Evolutionary conservation across 768 basidiomycete species (phyloP).

Genomic region (Trametes cingulata): DNA sequence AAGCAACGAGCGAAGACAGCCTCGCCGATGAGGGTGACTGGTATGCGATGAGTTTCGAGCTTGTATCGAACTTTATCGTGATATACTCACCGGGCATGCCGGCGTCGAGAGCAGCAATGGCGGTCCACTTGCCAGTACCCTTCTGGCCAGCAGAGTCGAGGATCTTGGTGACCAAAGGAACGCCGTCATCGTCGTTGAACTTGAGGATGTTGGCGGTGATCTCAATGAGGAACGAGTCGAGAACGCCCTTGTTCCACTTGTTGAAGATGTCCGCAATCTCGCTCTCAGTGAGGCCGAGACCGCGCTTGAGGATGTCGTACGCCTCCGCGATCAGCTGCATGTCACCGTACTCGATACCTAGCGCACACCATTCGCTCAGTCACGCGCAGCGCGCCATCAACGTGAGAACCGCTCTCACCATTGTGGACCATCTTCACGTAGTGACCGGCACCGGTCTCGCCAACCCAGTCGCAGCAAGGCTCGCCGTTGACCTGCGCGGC

Average conservation of each 20-base stretch:
- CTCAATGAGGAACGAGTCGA: slow-evolving; percentile 99
- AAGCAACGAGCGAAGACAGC: slow-evolving; percentile 99
- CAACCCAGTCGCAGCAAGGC: slow-evolving; percentile 99
- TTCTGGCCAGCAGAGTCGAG: slow-evolving; percentile 97
- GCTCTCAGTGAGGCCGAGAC: slow-evolving; percentile 78
- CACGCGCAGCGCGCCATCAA: neutral
- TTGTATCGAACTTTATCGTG: slow-evolving; percentile 7
- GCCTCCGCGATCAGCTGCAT: slow-evolving; percentile 99
- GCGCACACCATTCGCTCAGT: slow-evolving; percentile 6
- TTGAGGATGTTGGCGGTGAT: slow-evolving; percentile 97
- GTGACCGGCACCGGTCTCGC: slow-evolving; percentile 92
- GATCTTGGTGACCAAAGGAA: slow-evolving; percentile 89
- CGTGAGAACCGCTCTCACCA: slow-evolving; percentile 48
- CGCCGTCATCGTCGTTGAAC: slow-evolving; percentile 95
- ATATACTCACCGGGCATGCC: slow-evolving; percentile 70
- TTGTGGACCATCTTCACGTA: slow-evolving; percentile 99
- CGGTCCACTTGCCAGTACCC: slow-evolving; percentile 99
- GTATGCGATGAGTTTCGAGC: slow-evolving; percentile 8
- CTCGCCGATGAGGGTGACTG: slow-evolving; percentile 98
- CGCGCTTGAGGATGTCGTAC: slow-evolving; percentile 98
- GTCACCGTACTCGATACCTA: slow-evolving; percentile 99
- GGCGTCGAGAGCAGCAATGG: slow-evolving; percentile 92
- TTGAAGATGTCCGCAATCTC: slow-evolving; percentile 95
- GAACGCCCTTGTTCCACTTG: slow-evolving; percentile 97
- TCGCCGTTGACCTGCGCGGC: slow-evolving; percentile 93